phyloP scores from a whole-genome alignment of 75 land plant genomes.

The Cunninghamia lanceolata region DNA sequence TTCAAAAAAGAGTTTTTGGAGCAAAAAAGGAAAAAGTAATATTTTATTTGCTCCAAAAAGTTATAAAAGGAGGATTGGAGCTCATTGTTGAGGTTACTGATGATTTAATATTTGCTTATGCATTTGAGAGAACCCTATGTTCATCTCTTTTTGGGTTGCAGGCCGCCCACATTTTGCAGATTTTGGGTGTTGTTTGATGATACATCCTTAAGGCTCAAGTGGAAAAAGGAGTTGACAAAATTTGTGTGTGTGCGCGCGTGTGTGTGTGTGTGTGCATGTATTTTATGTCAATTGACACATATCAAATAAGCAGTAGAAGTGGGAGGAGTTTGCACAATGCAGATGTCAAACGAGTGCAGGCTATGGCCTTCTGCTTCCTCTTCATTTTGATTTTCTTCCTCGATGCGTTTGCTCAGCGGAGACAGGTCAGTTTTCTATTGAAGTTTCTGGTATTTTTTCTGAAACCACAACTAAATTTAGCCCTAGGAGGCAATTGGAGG shows the following conservation, averaged over 20 bases:
- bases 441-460: background rate
- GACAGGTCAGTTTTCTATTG: background rate
- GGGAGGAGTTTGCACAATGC: background rate
- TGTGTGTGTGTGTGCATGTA: too few relatives aligned
- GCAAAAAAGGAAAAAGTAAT: too few relatives aligned
- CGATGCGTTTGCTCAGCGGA: background rate
- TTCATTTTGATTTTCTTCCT: background rate
- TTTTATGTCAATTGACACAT: background rate
- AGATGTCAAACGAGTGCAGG: background rate
- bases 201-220: background rate
- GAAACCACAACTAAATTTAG: background rate
- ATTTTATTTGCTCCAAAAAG: too few relatives aligned
- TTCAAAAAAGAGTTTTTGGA: too few relatives aligned
- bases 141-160: too few relatives aligned
- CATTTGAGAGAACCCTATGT: too few relatives aligned
- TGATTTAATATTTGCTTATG: too few relatives aligned
- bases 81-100: too few relatives aligned
- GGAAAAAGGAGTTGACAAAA: background rate
- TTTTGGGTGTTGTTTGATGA: too few relatives aligned
- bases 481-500: slow-evolving; percentile 4
- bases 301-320: background rate
- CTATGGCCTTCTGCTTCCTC: background rate
- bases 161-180: too few relatives aligned
- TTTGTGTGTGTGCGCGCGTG: too few relatives aligned
- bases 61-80: too few relatives aligned